phyloP scores from a whole-genome alignment of 2,329 filamentous ascomycete species.

The Emmonsia crescens region DNA sequence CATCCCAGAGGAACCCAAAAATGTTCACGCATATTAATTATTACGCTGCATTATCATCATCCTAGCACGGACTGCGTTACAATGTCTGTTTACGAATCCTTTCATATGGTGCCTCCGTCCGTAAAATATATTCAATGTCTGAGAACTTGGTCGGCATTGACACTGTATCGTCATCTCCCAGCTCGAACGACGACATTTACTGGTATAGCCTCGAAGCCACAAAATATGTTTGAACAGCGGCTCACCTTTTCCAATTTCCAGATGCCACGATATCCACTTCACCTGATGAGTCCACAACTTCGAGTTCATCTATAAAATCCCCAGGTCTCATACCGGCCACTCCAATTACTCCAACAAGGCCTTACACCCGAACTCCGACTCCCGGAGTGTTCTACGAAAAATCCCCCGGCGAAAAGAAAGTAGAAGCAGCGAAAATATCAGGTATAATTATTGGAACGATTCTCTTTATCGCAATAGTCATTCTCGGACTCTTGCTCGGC shows the following conservation, averaged over 20 bases:
- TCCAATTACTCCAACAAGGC: background rate
- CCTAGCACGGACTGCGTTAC: background rate
- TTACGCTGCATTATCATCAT: background rate
- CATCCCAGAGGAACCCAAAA: background rate
- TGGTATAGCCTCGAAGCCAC: background rate
- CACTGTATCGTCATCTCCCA: background rate
- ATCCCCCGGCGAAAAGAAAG: background rate
- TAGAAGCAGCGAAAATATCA: slow-evolving; percentile 1
- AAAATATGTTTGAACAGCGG: background rate
- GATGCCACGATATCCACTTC: background rate
- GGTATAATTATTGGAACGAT: background rate
- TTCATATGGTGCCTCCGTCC: background rate
- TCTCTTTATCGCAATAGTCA: background rate
- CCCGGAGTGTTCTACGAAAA: background rate
- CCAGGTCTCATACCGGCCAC: background rate
- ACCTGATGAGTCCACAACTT: background rate
- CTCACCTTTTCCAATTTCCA: background rate
- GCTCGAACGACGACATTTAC: background rate
- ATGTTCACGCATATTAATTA: background rate
- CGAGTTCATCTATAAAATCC: background rate
- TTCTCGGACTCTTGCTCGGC: background rate
- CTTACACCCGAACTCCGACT: background rate
- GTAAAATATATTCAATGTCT: background rate
- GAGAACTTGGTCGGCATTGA: background rate
- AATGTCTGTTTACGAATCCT: background rate